Conservation (phyloP, 75 land plant genomes). For the Larix kaempferi region DNA sequence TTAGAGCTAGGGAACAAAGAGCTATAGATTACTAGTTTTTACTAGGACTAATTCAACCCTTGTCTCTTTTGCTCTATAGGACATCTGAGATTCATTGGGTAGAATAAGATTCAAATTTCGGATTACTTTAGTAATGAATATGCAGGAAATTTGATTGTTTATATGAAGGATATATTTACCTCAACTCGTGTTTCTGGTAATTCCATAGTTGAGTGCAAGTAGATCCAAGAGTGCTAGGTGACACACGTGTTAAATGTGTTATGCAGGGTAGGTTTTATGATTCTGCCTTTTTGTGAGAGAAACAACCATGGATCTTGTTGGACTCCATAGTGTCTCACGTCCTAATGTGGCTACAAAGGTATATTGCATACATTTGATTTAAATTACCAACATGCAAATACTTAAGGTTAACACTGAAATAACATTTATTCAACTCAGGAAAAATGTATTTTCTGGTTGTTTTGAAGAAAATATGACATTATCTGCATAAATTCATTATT, state of each 20-base stretch:
- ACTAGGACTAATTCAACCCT: not conserved
- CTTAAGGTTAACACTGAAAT: not conserved
- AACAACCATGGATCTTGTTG: conserved; percentile 99
- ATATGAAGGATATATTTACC: not conserved
- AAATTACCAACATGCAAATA: not conserved
- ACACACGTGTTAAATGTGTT: conserved; percentile 81
- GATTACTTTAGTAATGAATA: not conserved
- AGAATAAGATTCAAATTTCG: not conserved
- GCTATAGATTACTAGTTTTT: conserved; percentile 48
- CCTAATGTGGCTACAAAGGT: conserved; percentile 96
- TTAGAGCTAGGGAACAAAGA: conserved; percentile 86
- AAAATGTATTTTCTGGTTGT: no score
- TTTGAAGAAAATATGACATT: no score
- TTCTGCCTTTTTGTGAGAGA: conserved; percentile 91
- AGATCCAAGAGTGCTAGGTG: conserved; percentile 95
- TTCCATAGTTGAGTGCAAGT: conserved; percentile 81
- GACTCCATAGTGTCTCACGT: conserved; percentile 89
- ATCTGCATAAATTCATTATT: no score
- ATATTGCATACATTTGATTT: not conserved
- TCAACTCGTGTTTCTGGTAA: not conserved
- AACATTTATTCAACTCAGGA: not conserved
- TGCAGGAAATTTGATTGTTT: not conserved
- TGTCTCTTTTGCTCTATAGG: not conserved
- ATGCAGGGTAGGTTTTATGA: conserved; percentile 98
- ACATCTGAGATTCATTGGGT: not conserved